Conservation (phyloP, 73 alveolate genomes). For the Blepharisma stoltei region DNA sequence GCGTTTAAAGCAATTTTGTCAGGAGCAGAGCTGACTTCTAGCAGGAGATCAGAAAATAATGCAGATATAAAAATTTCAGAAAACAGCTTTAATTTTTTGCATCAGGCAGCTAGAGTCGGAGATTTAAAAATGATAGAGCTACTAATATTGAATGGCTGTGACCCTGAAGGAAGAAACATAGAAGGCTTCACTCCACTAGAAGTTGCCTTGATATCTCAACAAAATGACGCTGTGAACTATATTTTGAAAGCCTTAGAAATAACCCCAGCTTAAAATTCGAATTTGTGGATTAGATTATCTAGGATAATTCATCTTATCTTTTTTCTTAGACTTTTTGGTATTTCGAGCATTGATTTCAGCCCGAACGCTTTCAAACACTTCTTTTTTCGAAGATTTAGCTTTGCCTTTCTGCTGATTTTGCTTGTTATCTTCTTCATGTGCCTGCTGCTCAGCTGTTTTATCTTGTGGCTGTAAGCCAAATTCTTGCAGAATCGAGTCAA, state of each 20-base stretch:
- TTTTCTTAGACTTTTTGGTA: neutral
- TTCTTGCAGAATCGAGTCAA: neutral
- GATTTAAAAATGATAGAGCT: neutral
- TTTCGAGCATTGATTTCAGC: conserved; percentile 15
- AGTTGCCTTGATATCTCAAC: neutral
- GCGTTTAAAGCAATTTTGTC: conserved; percentile 8
- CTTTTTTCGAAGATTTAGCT: conserved; percentile 9
- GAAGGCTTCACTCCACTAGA: conserved; percentile 23
- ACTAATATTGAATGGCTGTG: conserved; percentile 3
- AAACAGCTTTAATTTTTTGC: neutral
- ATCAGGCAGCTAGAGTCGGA: neutral
- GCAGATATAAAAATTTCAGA: neutral
- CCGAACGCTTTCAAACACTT: conserved; percentile 11
- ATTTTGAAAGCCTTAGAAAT: neutral
- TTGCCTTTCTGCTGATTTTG: conserved; percentile 10
- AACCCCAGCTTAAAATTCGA: neutral
- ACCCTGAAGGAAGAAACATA: conserved; percentile 6
- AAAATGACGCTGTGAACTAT: conserved; percentile 11
- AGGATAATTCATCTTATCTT: conserved; percentile 8
- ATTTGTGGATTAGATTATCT: conserved; percentile 1
- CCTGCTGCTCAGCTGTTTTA: neutral
- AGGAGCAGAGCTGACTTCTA: conserved; percentile 12
- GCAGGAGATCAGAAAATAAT: too few relatives aligned
- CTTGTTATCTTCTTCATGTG: neutral
- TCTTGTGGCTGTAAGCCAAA: neutral